A percentile compares a stretch with the other conserved stretches of the same genome.
Conservation (phyloP, 495 filamentous ascomycete species). For the Trichoderma erinaceum region DNA sequence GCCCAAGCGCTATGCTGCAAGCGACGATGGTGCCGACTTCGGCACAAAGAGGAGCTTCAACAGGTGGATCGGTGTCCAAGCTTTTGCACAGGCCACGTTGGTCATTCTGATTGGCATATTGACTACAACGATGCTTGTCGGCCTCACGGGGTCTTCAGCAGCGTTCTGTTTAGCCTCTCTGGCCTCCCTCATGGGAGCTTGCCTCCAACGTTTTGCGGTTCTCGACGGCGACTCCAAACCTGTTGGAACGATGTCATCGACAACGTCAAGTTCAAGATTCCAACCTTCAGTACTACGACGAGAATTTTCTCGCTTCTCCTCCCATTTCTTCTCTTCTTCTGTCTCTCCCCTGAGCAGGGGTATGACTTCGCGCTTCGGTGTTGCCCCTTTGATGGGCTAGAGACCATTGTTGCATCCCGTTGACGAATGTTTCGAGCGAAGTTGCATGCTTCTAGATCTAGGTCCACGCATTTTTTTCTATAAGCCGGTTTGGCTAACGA, state of each 20-base stretch:
- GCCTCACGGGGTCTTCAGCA: neutral
- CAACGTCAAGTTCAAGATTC: conserved; percentile 7
- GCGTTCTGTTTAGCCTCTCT: neutral
- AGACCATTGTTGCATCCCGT: neutral
- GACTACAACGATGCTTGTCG: neutral
- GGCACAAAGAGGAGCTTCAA: neutral
- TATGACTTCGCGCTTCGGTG: neutral
- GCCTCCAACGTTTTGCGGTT: neutral
- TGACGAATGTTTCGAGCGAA: neutral
- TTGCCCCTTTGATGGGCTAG: neutral
- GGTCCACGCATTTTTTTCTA: neutral
- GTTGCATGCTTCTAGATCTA: neutral
- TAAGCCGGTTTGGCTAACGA: neutral
- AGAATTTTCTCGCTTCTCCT: neutral
- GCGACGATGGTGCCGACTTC: neutral
- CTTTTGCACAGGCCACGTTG: neutral
- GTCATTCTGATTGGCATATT: neutral
- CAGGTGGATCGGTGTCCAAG: neutral
- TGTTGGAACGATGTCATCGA: neutral
- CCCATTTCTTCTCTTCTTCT: neutral
- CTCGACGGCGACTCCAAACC: neutral
- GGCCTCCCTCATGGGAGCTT: neutral
- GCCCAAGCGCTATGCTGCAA: neutral
- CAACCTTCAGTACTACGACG: neutral
- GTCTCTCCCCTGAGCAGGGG: neutral